These are phyloP conservation scores for Citrullus mucosospermus DNA, from an alignment of 306 rosid species.

Conservation along the genomic window DNA sequence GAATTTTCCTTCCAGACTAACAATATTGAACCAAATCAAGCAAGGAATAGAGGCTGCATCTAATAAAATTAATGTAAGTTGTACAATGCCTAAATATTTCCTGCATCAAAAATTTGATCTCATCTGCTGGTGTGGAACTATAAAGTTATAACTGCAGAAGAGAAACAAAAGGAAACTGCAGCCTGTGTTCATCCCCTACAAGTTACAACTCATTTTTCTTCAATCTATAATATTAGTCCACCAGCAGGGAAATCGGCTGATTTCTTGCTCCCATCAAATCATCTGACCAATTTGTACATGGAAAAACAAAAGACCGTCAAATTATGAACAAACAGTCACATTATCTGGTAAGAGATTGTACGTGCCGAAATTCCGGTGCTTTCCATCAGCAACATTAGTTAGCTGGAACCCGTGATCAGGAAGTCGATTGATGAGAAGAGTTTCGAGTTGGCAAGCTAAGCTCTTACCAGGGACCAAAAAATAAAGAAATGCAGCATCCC, in stretches of 20 bases:
- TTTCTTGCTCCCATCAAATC: neutral
- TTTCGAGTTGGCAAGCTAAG: constrained; percentile 81
- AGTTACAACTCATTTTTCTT: neutral
- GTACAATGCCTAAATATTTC: neutral
- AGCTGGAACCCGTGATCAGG: constrained; percentile 57
- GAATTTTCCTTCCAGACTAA: too few relatives aligned
- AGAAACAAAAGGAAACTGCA: neutral
- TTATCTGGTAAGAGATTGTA: constrained; percentile 29
- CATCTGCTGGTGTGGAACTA: neutral
- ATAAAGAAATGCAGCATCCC: constrained; percentile 46
- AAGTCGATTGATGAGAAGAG: constrained; percentile 86
- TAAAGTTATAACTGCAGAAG: neutral
- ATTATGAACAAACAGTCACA: constrained; percentile 17
- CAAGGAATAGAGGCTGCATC: neutral
- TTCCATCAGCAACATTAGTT: constrained; percentile 67
- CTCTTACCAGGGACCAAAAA: constrained; percentile 67
- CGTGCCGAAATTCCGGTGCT: constrained; percentile 85
- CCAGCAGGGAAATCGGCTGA: neutral
- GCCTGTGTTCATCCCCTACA: neutral
- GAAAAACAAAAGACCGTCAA: neutral
- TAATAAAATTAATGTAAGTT: neutral
- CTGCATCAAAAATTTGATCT: neutral
- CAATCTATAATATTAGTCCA: neutral
- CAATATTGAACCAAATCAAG: neutral
- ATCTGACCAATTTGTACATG: constrained; percentile 4